Percentiles rank a stretch among this genome's conserved stretches.
phyloP scores from a whole-genome alignment of 441 rosid species.

The Daphne laureola region DNA sequence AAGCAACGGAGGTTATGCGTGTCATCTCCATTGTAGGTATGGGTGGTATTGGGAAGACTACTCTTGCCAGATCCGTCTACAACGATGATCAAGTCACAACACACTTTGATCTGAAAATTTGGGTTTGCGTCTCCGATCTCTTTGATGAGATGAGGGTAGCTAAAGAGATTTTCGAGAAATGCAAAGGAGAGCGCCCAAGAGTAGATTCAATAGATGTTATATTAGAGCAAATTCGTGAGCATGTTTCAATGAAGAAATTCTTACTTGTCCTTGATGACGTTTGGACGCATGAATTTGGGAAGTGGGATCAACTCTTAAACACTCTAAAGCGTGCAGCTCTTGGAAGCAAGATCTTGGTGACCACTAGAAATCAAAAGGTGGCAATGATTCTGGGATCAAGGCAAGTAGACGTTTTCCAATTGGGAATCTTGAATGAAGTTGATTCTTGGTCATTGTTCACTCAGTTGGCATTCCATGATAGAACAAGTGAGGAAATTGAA shows the following conservation, averaged over 20 bases:
- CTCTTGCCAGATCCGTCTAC: conserved; percentile 2
- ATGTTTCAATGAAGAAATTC: conserved; percentile 1
- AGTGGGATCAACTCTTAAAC: neutral
- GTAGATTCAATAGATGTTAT: neutral
- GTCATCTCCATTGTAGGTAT: neutral
- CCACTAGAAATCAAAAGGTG: neutral
- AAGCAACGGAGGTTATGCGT: neutral
- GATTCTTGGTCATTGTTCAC: conserved; percentile 11
- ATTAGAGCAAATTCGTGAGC: neutral
- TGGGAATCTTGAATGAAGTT: neutral
- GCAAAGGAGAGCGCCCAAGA: neutral
- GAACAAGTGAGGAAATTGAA: neutral
- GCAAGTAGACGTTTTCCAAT: neutral
- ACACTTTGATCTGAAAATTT: neutral
- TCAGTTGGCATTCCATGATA: neutral
- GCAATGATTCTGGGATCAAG: neutral
- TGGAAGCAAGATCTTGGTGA: neutral
- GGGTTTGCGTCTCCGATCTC: neutral
- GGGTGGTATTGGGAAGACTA: neutral
- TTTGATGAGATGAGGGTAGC: conserved; percentile 13
- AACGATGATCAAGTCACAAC: neutral
- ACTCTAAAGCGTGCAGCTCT: neutral
- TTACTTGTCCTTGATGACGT: conserved; percentile 11
- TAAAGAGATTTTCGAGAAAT: conserved; percentile 6
- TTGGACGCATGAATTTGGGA: neutral